Conservation (phyloP, 306 rosid genomes). For the Acacia confusa region DNA sequence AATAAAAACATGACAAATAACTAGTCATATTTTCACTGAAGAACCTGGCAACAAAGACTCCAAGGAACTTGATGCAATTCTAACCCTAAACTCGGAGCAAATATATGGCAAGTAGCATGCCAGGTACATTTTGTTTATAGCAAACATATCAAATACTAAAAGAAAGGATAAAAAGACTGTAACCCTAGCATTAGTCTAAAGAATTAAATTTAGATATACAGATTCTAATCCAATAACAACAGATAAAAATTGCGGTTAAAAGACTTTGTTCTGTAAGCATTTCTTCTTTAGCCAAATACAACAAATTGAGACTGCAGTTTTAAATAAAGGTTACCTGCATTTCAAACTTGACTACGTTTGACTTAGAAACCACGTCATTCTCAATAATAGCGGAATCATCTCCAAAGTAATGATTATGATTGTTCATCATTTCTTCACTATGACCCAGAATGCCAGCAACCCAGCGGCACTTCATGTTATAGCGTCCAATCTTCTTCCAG, state of each 20-base stretch:
- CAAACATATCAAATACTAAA: neutral
- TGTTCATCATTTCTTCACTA: conserved; percentile 66
- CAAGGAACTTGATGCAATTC: neutral
- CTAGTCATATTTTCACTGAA: neutral
- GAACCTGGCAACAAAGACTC: neutral
- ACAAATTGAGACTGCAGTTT: conserved; percentile 8
- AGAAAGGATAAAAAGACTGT: neutral
- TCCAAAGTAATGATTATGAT: conserved; percentile 59
- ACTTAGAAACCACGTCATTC: conserved; percentile 49
- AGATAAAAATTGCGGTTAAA: neutral
- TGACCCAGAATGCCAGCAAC: conserved; percentile 51
- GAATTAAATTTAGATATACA: neutral
- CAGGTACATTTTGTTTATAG: neutral
- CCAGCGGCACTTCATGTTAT: conserved; percentile 98
- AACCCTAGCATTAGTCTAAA: neutral
- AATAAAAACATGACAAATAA: neutral
- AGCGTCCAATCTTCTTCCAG: conserved; percentile 97
- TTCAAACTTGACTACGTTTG: conserved; percentile 90
- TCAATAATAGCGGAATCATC: conserved; percentile 62
- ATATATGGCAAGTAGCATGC: neutral
- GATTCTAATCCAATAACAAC: neutral
- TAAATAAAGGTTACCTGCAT: conserved; percentile 65
- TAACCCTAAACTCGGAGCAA: neutral
- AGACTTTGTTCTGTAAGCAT: neutral
- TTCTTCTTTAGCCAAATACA: conserved; percentile 4